Evolutionary conservation across 106 monocot genomes (phyloP).

Genomic region (Dendrobium nobile): DNA sequence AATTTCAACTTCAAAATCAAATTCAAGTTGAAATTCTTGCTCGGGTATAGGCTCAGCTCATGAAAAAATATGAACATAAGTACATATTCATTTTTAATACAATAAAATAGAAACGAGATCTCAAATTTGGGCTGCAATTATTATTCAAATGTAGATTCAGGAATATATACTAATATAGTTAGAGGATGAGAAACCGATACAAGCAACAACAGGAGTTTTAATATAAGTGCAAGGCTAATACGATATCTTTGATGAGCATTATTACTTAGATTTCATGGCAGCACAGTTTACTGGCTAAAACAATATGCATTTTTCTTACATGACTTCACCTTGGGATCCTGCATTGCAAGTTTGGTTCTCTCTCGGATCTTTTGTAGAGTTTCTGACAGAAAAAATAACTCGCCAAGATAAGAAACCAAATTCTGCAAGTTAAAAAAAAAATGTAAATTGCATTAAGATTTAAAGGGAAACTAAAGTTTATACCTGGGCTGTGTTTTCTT

Average conservation of each 20-base stretch:
- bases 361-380: slow-evolving; percentile 77
- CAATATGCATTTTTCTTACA: slow-evolving; percentile 49
- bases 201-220: too few species aligned
- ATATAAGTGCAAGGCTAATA: neutral
- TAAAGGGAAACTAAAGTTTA: neutral
- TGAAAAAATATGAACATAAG: too few species aligned
- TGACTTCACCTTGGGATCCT: slow-evolving; percentile 99
- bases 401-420: too few species aligned
- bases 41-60: too few species aligned
- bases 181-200: too few species aligned
- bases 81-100: too few species aligned
- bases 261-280: neutral
- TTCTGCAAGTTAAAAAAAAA: neutral
- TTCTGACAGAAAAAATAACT: slow-evolving; percentile 31
- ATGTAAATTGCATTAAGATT: neutral
- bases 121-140: too few species aligned
- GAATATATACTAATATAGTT: too few species aligned
- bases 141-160: too few species aligned
- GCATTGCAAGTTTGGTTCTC: slow-evolving; percentile 89
- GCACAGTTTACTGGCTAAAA: neutral
- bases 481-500: slow-evolving; percentile 87
- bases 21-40: too few species aligned
- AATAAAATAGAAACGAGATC: too few species aligned
- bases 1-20: too few species aligned
- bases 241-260: neutral